phyloP scores from a whole-genome alignment of 768 basidiomycete species.

The Russula dissimulans region DNA sequence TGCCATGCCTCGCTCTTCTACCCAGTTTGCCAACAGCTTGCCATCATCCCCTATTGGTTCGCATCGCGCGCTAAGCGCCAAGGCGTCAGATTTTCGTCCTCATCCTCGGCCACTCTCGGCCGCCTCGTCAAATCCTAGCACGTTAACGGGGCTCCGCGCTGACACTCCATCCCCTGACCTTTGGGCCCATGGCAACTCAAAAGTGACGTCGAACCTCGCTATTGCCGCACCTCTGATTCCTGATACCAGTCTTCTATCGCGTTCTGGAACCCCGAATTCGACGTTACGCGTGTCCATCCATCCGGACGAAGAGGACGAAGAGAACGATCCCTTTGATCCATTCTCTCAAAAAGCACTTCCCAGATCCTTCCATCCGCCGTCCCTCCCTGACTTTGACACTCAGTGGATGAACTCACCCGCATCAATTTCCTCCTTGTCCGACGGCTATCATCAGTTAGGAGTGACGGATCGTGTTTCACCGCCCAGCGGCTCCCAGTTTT shows the following conservation, averaged over 20 bases:
- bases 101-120: conserved; percentile 73
- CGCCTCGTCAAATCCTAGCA: conserved; percentile 52
- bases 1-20: conserved; percentile 44
- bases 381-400: conserved; percentile 53
- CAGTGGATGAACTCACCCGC: conserved; percentile 46
- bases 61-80: conserved; percentile 79
- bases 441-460: conserved; percentile 32
- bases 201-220: conserved; percentile 76
- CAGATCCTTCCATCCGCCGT: conserved; percentile 53
- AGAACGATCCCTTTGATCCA: conserved; percentile 83
- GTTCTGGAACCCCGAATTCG: conserved; percentile 61
- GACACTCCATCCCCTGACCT: conserved; percentile 87
- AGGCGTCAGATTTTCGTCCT: conserved; percentile 84
- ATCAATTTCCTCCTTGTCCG: conserved; percentile 43
- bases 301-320: conserved; percentile 53
- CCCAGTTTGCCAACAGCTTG: conserved; percentile 70
- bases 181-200: conserved; percentile 67
- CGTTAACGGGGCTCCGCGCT: conserved; percentile 41
- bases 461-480: conserved; percentile 18
- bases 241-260: conserved; percentile 44
- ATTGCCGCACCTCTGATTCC: conserved; percentile 86
- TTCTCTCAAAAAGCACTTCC: conserved; percentile 45
- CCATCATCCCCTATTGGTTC: conserved; percentile 80
- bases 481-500: conserved; percentile 9
- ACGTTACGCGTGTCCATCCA: conserved; percentile 55